phyloP scores from a whole-genome alignment of 139 green algal genomes.

The Haematococcus lacustris region DNA sequence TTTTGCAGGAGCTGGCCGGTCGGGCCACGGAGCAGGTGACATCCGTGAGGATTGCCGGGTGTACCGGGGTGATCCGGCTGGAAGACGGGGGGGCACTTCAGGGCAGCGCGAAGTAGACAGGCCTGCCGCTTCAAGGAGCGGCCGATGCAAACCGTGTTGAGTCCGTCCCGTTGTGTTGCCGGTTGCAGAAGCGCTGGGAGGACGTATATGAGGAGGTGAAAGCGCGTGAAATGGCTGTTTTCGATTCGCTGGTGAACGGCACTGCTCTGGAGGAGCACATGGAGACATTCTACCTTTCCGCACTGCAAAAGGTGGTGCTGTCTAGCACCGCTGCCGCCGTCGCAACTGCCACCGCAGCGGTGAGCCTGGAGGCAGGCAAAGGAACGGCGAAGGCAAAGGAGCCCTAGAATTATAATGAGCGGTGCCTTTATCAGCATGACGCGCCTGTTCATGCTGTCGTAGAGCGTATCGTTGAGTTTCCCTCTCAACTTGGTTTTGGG shows the following conservation, averaged over 20 bases:
- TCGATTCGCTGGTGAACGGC: slow-evolving; percentile 40
- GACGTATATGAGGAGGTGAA: slow-evolving; percentile 32
- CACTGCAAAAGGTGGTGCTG: not conserved
- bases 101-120: too few species aligned
- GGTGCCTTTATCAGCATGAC: too few species aligned
- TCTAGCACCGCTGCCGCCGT: not conserved
- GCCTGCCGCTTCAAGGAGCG: too few species aligned
- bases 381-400: not conserved
- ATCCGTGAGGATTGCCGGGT: too few species aligned
- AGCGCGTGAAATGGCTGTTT: slow-evolving; percentile 40
- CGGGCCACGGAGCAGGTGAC: slow-evolving; percentile 15
- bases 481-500: too few species aligned
- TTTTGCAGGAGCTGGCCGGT: slow-evolving; percentile 22
- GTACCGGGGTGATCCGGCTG: too few species aligned
- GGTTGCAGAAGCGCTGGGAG: slow-evolving; percentile 21
- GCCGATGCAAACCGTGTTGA: too few species aligned
- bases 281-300: slow-evolving; percentile 41
- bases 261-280: slow-evolving; percentile 51
- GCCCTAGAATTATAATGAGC: too few species aligned
- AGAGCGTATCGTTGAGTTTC: too few species aligned
- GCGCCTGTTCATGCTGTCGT: too few species aligned
- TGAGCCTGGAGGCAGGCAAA: not conserved
- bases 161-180: too few species aligned
- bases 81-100: too few species aligned
- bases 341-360: not conserved